Evolutionary conservation across 2,329 filamentous ascomycete genomes (phyloP).

Genomic region (Cadophora gregata): DNA sequence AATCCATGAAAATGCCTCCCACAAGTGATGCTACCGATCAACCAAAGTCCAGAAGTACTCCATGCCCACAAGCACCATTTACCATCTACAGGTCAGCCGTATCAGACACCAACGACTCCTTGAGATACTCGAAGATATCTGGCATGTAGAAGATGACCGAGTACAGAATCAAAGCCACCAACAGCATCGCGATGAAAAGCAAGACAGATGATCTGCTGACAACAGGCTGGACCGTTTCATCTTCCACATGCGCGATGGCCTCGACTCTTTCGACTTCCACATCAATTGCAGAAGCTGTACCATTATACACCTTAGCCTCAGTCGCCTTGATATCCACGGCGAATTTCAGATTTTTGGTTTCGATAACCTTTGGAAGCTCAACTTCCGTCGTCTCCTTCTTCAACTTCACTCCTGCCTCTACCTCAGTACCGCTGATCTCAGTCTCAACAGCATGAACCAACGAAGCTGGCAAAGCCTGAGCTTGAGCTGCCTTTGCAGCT

Average conservation of each 20-base stretch:
- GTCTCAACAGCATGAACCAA: neutral
- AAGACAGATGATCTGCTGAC: neutral
- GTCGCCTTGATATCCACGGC: neutral
- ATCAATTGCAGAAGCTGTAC: neutral
- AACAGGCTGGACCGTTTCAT: neutral
- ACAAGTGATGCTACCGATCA: neutral
- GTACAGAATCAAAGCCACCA: neutral
- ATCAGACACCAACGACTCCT: neutral
- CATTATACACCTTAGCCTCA: no score
- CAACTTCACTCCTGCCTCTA: no score
- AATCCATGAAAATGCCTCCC: neutral
- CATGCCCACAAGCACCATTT: neutral
- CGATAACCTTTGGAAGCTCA: no score
- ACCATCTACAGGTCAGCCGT: neutral
- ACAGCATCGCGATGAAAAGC: neutral
- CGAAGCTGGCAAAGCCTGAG: neutral
- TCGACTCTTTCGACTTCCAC: neutral
- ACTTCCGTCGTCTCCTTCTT: no score
- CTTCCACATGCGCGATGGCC: neutral
- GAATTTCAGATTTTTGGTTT: no score
- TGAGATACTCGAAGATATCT: neutral
- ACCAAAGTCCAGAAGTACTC: neutral
- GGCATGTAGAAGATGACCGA: slow-evolving; percentile 3
- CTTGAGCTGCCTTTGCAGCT: neutral
- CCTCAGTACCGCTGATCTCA: neutral